phyloP scores from a whole-genome alignment of 352 stramenopile species.

The Globisporangium emineosum region DNA sequence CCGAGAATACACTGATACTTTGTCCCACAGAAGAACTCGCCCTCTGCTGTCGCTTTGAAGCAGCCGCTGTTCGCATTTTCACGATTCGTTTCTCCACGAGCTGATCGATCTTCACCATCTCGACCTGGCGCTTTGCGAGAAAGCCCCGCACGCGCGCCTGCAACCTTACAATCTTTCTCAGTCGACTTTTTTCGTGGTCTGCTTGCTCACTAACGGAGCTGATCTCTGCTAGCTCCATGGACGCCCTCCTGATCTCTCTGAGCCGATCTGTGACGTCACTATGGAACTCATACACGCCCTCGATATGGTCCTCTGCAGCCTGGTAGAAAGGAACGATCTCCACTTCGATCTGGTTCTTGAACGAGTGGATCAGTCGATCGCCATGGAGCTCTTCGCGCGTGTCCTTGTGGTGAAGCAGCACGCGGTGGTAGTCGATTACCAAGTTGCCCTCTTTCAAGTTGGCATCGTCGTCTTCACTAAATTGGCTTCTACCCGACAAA shows the following conservation, averaged over 20 bases:
- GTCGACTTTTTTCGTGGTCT: not conserved
- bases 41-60: conserved; percentile 26
- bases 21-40: not conserved
- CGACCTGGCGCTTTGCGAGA: conserved; percentile 33
- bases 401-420: conserved; percentile 30
- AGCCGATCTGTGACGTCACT: conserved; percentile 27
- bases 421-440: conserved; percentile 33
- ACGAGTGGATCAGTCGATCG: conserved; percentile 21
- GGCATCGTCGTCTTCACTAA: not conserved
- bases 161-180: conserved; percentile 29
- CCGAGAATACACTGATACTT: not conserved
- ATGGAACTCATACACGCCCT: conserved; percentile 35
- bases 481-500: conserved; percentile 21
- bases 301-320: conserved; percentile 27
- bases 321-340: conserved; percentile 38
- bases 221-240: not conserved
- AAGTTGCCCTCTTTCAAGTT: not conserved
- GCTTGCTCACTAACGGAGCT: not conserved
- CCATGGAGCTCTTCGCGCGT: conserved; percentile 28
- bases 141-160: conserved; percentile 49
- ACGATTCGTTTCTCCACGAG: conserved; percentile 46
- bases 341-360: conserved; percentile 32
- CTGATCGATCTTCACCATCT: conserved; percentile 47
- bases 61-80: conserved; percentile 19
- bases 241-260: conserved; percentile 30